Conservation (phyloP, 2,329 filamentous ascomycete genomes). For the Daldinia eschscholtzii region DNA sequence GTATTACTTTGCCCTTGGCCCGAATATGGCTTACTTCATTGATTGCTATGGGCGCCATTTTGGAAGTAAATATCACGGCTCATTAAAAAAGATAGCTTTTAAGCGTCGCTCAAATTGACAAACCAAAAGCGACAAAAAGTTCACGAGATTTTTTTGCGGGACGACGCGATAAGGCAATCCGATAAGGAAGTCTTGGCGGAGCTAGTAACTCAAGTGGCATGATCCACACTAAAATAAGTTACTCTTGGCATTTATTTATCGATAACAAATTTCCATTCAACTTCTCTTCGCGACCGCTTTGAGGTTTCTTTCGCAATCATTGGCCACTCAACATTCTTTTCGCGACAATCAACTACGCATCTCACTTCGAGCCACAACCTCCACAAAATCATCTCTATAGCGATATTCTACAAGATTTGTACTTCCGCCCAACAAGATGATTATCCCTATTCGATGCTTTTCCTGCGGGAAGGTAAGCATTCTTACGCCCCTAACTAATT, state of each 20-base stretch:
- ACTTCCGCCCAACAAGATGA: slow-evolving; percentile 76
- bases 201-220: slow-evolving; percentile 1
- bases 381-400: slow-evolving; percentile 4
- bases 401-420: slow-evolving; percentile 22
- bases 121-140: slow-evolving; percentile 43
- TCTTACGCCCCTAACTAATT: slow-evolving; percentile 2
- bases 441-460: slow-evolving; percentile 98
- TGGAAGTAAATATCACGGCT: slow-evolving; percentile 22
- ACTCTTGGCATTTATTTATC: slow-evolving; percentile 24
- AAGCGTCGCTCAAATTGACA: slow-evolving; percentile 28
- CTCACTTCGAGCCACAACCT: slow-evolving; percentile 26
- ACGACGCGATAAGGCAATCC: slow-evolving; percentile 45
- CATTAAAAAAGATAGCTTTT: slow-evolving; percentile 8
- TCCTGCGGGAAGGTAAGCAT: slow-evolving; percentile 92
- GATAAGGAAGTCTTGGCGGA: slow-evolving; percentile 46
- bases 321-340: slow-evolving; percentile 9
- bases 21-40: slow-evolving; percentile 44
- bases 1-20: neutral
- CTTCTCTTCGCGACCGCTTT: slow-evolving; percentile 3
- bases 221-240: slow-evolving; percentile 21
- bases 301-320: slow-evolving; percentile 12
- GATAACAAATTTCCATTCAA: slow-evolving; percentile 32
- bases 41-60: slow-evolving; percentile 47
- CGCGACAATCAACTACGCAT: slow-evolving; percentile 15
- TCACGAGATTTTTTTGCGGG: slow-evolving; percentile 46